Conservation (phyloP, 2,329 filamentous ascomycete species). For the Xylariomycetidae sp. region DNA sequence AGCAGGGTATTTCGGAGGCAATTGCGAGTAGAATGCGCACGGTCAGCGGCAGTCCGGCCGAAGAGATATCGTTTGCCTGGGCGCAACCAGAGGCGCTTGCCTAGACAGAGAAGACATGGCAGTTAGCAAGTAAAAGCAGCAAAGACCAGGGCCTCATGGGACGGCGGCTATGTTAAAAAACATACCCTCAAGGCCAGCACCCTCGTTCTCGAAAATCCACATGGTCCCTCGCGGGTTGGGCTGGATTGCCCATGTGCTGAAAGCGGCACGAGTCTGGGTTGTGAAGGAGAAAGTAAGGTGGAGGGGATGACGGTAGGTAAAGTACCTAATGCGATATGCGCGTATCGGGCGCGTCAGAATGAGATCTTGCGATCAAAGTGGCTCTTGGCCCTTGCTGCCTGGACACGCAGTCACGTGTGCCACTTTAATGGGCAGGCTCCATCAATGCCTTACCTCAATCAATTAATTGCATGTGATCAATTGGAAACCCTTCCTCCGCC, state of each 20-base stretch:
- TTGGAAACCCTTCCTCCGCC: no score
- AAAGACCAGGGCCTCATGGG: no score
- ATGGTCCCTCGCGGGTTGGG: slow-evolving; percentile 28
- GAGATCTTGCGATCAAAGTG: no score
- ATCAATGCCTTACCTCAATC: no score
- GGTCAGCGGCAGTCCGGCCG: slow-evolving; percentile 66
- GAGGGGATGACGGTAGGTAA: background rate
- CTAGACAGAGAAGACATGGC: slow-evolving; percentile 30
- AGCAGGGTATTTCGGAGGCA: no score
- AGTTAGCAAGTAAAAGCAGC: slow-evolving; percentile 10
- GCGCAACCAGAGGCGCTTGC: slow-evolving; percentile 73
- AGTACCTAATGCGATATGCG: background rate
- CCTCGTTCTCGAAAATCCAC: slow-evolving; percentile 51
- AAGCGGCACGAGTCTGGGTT: no score
- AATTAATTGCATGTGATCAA: no score
- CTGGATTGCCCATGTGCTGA: no score
- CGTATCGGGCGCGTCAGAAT: no score
- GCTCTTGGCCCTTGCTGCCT: no score
- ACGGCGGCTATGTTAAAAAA: background rate
- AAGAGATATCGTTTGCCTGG: slow-evolving; percentile 83
- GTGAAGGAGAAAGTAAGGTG: background rate
- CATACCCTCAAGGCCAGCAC: slow-evolving; percentile 40
- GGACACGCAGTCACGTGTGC: no score
- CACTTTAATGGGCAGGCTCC: no score
- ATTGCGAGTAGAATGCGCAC: slow-evolving; percentile 36